Evolutionary conservation across 306 rosid genomes (phyloP).

Genomic region (Hippophae rhamnoides): DNA sequence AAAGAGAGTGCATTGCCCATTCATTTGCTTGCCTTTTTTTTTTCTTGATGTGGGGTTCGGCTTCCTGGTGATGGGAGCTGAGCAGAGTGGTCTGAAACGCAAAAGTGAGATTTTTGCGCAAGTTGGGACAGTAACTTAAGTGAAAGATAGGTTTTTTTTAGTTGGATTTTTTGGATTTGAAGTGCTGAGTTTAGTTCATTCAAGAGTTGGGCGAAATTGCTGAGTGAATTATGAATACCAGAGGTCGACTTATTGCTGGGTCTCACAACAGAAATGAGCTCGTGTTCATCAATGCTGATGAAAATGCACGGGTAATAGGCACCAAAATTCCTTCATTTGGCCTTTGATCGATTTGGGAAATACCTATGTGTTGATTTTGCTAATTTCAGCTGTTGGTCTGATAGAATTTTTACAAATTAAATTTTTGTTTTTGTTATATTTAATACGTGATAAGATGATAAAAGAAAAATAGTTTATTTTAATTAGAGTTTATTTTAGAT

Average conservation of each 20-base stretch:
- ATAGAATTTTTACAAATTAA: constrained; percentile 4
- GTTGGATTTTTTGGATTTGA: constrained; percentile 20
- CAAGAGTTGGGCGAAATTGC: background rate
- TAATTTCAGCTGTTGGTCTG: constrained; percentile 2
- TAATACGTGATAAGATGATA: constrained; percentile 11
- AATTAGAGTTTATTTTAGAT: background rate
- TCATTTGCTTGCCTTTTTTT: constrained; percentile 13
- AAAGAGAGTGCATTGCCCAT: constrained; percentile 7
- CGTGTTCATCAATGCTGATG: constrained; percentile 95
- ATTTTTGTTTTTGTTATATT: constrained; percentile 6
- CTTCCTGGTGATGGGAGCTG: constrained; percentile 24
- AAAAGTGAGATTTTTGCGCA: constrained; percentile 30
- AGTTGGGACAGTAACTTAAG: constrained; percentile 11
- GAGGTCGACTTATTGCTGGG: constrained; percentile 92
- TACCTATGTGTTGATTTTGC: constrained; percentile 8
- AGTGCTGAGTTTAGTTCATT: constrained; percentile 12
- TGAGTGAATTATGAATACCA: constrained; percentile 55
- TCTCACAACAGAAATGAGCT: constrained; percentile 97
- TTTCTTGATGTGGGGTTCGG: constrained; percentile 20
- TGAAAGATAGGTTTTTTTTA: constrained; percentile 23
- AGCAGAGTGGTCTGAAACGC: constrained; percentile 18
- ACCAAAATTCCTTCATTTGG: background rate
- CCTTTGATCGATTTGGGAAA: background rate
- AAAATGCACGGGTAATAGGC: constrained; percentile 55
- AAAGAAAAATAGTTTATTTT: background rate